Percentiles rank a stretch among this genome's conserved stretches.
Evolutionary conservation across 1,284 basidiomycete species (phyloP).

Genomic region (Fomitopsis schrenkii): DNA sequence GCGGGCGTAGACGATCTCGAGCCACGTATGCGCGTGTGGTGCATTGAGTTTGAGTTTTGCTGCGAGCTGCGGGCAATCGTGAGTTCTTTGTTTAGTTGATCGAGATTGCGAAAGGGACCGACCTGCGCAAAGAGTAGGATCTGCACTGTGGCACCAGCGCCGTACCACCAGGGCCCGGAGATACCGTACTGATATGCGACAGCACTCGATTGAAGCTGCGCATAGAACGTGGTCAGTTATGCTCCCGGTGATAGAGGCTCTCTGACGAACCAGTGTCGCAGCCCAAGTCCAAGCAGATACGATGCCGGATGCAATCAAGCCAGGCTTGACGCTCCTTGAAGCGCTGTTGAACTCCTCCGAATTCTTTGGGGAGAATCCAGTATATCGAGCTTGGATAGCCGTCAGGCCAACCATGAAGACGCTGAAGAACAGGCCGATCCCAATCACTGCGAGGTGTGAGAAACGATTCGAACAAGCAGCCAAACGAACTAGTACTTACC

Average conservation of each 20-base stretch:
- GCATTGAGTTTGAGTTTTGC: slow-evolving; percentile 61
- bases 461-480: not conserved
- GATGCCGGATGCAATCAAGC: slow-evolving; percentile 87
- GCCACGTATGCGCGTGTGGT: slow-evolving; percentile 54
- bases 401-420: slow-evolving; percentile 73
- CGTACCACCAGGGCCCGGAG: slow-evolving; percentile 48
- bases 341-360: slow-evolving; percentile 84
- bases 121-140: slow-evolving; percentile 46
- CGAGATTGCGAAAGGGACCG: not conserved
- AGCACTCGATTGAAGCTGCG: slow-evolving; percentile 73
- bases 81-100: not conserved
- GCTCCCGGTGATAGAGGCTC: not conserved
- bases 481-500: slow-evolving; percentile 45
- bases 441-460: slow-evolving; percentile 24
- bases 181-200: slow-evolving; percentile 83
- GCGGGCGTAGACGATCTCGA: slow-evolving; percentile 60
- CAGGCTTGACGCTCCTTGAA: slow-evolving; percentile 80
- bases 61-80: slow-evolving; percentile 27
- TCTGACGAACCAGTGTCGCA: slow-evolving; percentile 54
- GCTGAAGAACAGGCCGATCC: slow-evolving; percentile 83
- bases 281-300: slow-evolving; percentile 87
- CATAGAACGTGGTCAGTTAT: slow-evolving; percentile 3
- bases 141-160: slow-evolving; percentile 45
- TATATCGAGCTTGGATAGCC: slow-evolving; percentile 68
- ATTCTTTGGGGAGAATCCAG: slow-evolving; percentile 65